Conservation (phyloP, 768 basidiomycete genomes). For the Thelephora aurantiotincta region DNA sequence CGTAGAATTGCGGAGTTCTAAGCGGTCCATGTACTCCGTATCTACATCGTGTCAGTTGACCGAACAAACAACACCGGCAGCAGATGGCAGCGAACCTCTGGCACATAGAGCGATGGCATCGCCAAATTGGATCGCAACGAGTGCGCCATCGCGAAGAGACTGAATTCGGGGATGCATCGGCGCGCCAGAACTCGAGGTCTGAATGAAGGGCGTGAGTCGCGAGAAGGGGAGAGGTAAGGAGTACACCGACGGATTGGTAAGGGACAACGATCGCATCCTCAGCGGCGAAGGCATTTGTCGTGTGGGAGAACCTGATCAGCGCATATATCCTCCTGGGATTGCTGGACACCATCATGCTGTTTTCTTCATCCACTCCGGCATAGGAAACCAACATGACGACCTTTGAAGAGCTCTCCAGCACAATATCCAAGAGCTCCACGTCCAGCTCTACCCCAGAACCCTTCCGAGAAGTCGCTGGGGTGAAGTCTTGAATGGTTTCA, state of each 20-base stretch:
- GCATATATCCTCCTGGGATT: conserved; percentile 51
- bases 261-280: conserved; percentile 45
- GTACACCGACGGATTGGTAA: conserved; percentile 53
- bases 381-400: conserved; percentile 57
- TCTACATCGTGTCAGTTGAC: conserved; percentile 23
- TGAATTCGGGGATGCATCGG: conserved; percentile 62
- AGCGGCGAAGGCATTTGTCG: conserved; percentile 28
- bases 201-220: not conserved
- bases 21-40: conserved; percentile 54
- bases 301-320: conserved; percentile 33
- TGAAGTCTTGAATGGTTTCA: conserved; percentile 29
- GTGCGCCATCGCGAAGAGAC: conserved; percentile 39
- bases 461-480: conserved; percentile 22
- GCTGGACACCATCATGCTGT: conserved; percentile 23
- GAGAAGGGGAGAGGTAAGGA: not conserved
- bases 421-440: conserved; percentile 61
- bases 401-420: conserved; percentile 39
- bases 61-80: not conserved
- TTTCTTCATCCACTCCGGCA: conserved; percentile 38
- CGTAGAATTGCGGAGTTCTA: conserved; percentile 51
- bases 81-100: conserved; percentile 27
- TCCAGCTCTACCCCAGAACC: conserved; percentile 34
- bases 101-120: conserved; percentile 65
- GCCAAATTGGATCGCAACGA: conserved; percentile 57
- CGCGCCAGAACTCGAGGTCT: conserved; percentile 56